Base-by-base conservation (phyloP, 257 asterid genomes). In the Cynanchum wilfordii region DNA sequence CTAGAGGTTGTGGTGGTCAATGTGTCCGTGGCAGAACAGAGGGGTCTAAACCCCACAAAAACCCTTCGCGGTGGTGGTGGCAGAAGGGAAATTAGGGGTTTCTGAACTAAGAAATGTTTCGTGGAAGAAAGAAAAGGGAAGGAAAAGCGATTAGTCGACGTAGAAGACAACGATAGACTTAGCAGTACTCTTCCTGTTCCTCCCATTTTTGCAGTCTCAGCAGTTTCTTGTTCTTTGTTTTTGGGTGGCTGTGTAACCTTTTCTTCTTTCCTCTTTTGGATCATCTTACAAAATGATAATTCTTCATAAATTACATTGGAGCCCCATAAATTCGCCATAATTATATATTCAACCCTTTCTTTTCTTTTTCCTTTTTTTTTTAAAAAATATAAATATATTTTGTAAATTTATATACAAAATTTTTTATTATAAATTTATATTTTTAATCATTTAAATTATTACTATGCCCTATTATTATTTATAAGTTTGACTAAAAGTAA, bases 11-110 rank as follows among this genome's bases (percentile, higher is more conserved):
- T 25, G 42, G 86, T 25, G 33, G 78, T 29, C 49, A 80, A 68
- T 71, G 83, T 52, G 24, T 78, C 49, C 47, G 80, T 73, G 76
- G 88, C 57, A 66, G 93, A 81, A 79, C 88, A 91, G 29, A 91
- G 84, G 19, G 96, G 88, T 45, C 92, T 79, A 88, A 84, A 88
- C 81, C 86, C 83, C 74, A 69, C 80, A 82, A 78, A 78, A 85
- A 80, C 79, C 73, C 86, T 79, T 22, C 55, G 70, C 3, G 44
- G 50, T 3, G 84, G 75, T 16, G 50, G 75, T 16, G 79, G 80
- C n/a, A 82, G 80, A 1, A 79, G 73, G 17, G 89, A 71, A 78
- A 67, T 68, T 45, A 85, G 66, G 64, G 85, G 80, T 17, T 85
- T 84, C 63, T 47, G 75, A 72, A 76, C 66, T 40, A 73, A 84